These are phyloP conservation scores for Solanum pinnatisectum DNA, from an alignment of 257 asterid genomes.

Conservation along the genomic window DNA sequence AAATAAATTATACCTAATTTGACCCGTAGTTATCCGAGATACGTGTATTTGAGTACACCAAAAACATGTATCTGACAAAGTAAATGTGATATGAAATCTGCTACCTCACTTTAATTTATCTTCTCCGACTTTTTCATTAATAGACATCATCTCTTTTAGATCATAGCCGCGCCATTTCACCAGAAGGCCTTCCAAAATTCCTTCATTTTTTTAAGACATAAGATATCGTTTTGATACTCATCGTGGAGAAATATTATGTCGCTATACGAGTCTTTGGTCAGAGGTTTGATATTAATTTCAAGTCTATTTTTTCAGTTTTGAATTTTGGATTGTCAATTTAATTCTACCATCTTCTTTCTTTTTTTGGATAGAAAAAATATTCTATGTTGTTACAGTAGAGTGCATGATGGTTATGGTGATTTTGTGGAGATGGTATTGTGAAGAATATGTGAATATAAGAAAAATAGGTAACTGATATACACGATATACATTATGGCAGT, in stretches of 20 bases:
- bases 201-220: background rate
- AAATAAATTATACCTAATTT: background rate
- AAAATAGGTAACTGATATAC: background rate
- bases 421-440: background rate
- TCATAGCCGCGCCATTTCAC: background rate
- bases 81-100: background rate
- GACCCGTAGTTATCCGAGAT: background rate
- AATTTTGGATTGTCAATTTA: background rate
- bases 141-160: background rate
- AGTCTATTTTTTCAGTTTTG: background rate
- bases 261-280: too few species aligned
- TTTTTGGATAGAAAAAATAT: background rate
- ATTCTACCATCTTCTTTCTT: background rate
- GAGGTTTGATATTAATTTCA: too few species aligned
- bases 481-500: background rate
- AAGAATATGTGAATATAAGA: background rate
- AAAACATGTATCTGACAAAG: background rate
- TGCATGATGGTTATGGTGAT: background rate
- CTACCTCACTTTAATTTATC: background rate
- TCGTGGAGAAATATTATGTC: background rate
- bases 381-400: background rate
- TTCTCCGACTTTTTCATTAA: background rate
- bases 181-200: background rate
- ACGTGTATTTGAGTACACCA: background rate
- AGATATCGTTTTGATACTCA: background rate